phyloP scores from a whole-genome alignment of 148 eudicot genomes.

The Persicaria tinctoria region DNA sequence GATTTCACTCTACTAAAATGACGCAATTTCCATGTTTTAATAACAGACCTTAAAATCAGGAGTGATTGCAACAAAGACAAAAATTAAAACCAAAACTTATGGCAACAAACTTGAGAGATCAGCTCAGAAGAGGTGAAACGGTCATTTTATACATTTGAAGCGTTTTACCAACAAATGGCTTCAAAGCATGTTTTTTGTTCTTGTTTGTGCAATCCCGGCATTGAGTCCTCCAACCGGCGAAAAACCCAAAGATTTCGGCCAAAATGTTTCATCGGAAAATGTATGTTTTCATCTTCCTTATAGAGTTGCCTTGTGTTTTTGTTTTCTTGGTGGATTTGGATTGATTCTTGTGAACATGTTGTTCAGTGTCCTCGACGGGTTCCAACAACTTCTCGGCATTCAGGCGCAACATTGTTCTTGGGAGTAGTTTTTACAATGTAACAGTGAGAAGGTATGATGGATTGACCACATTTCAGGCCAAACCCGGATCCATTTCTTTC shows the following conservation, averaged over 20 bases:
- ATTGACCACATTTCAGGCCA: constrained; percentile 57
- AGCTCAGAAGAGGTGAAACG: neutral
- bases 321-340: neutral
- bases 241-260: constrained; percentile 11
- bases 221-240: neutral
- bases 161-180: neutral
- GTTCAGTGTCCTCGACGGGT: constrained; percentile 20
- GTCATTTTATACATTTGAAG: neutral
- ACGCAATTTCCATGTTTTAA: neutral
- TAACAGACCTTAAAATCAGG: neutral
- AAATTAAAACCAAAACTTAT: neutral
- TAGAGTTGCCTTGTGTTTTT: too few relatives aligned
- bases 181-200: neutral
- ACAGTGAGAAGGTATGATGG: constrained; percentile 18
- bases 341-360: constrained; percentile 21
- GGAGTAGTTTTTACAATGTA: constrained; percentile 9
- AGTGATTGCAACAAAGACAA: neutral
- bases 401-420: neutral
- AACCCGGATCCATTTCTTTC: constrained; percentile 77
- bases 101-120: neutral
- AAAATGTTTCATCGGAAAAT: constrained; percentile 11
- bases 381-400: constrained; percentile 15
- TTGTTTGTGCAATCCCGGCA: neutral
- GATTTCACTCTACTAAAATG: too few relatives aligned
- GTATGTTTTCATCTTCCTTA: constrained; percentile 22